These are phyloP conservation scores for Epichloe brachyelytri DNA, from an alignment of 2,329 filamentous ascomycete genomes.

Conservation along the genomic window DNA sequence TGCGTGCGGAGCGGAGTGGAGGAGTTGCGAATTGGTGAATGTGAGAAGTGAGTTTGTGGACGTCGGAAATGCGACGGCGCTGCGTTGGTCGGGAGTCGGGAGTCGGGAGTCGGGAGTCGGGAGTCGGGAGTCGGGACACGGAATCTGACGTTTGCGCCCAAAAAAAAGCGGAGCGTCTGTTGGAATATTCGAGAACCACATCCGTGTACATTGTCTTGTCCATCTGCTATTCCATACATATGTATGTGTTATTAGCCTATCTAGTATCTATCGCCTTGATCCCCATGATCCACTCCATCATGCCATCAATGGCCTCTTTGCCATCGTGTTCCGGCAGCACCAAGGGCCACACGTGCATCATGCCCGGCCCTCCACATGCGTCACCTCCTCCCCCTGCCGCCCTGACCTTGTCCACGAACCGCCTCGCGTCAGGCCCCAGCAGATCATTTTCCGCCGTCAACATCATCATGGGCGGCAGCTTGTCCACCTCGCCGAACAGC, in stretches of 20 bases:
- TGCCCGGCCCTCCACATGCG: slow-evolving; percentile 16
- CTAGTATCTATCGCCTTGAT: background rate
- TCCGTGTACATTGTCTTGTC: too few species aligned
- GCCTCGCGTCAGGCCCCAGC: slow-evolving; percentile 15
- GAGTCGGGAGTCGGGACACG: too few species aligned
- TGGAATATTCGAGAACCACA: slow-evolving; percentile 1
- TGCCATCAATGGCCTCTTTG: slow-evolving; percentile 13
- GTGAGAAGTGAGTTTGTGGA: too few species aligned
- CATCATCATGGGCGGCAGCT: slow-evolving; percentile 19
- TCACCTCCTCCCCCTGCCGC: slow-evolving; percentile 14
- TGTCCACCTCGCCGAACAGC: slow-evolving; percentile 15
- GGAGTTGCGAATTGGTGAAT: too few species aligned
- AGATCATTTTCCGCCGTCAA: slow-evolving; percentile 17
- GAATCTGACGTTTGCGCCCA: too few species aligned
- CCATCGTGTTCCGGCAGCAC: slow-evolving; percentile 16
- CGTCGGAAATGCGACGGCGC: too few species aligned
- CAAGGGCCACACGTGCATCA: slow-evolving; percentile 22
- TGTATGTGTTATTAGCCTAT: too few species aligned
- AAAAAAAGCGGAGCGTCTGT: too few species aligned
- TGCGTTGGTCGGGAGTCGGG: too few species aligned
- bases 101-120: too few species aligned
- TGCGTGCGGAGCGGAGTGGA: too few species aligned
- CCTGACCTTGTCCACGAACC: slow-evolving; percentile 16
- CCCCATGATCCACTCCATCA: slow-evolving; percentile 15
- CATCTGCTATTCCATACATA: too few species aligned